phyloP scores from a whole-genome alignment of 345 rosid genomes.

The Lepidium africanum region DNA sequence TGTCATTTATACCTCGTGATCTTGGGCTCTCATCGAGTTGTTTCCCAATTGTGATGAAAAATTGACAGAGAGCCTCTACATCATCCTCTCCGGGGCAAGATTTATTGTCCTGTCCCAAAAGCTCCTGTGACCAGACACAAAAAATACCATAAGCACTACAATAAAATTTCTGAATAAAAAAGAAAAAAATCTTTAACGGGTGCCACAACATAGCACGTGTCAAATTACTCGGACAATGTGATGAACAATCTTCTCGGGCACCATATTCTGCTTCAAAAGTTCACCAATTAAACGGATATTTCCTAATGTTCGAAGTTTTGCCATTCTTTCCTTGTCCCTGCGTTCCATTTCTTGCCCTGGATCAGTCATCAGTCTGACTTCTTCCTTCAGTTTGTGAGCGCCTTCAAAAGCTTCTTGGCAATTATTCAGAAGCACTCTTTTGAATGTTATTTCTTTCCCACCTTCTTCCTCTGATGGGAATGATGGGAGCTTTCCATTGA shows the following conservation, averaged over 20 bases:
- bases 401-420: slow-evolving; percentile 99
- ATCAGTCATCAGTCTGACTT: slow-evolving; percentile 61
- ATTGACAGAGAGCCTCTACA: slow-evolving; percentile 88
- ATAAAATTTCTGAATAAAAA: not conserved
- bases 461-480: slow-evolving; percentile 84
- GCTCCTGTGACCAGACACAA: slow-evolving; percentile 47
- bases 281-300: slow-evolving; percentile 92
- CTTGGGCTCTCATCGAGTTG: slow-evolving; percentile 73
- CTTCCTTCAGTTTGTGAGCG: slow-evolving; percentile 72
- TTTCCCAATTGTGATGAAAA: slow-evolving; percentile 80
- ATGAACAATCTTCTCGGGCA: slow-evolving; percentile 86
- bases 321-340: slow-evolving; percentile 72
- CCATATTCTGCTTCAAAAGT: slow-evolving; percentile 93
- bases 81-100: slow-evolving; percentile 78
- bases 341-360: slow-evolving; percentile 80
- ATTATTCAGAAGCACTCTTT: slow-evolving; percentile 69
- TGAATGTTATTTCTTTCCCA: slow-evolving; percentile 81
- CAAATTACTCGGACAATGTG: slow-evolving; percentile 69
- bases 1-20: slow-evolving; percentile 62
- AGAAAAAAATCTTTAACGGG: not conserved
- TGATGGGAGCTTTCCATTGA: slow-evolving; percentile 67
- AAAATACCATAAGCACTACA: slow-evolving; percentile 2
- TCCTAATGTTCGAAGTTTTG: slow-evolving; percentile 82
- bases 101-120: slow-evolving; percentile 56
- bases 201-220: not conserved